phyloP scores from a whole-genome alignment of 129 eudicot genomes.

The Deinandra increscens region DNA sequence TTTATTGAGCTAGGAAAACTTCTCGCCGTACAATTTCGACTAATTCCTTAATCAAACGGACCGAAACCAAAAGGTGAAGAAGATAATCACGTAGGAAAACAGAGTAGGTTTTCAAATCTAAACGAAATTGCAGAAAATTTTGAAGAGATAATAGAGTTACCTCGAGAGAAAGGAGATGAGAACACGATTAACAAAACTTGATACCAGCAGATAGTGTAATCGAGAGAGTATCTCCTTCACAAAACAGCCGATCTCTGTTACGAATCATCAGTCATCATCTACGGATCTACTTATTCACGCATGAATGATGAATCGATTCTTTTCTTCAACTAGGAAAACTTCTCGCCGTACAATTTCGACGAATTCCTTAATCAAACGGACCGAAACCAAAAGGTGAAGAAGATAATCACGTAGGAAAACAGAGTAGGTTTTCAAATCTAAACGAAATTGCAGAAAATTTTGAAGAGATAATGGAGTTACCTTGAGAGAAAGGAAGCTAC shows the following conservation, averaged over 20 bases:
- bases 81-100: slow-evolving; percentile 6
- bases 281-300: slow-evolving; percentile 6
- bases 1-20: background rate
- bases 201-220: background rate
- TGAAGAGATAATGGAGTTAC: background rate
- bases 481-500: slow-evolving; percentile 5
- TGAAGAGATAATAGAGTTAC: background rate
- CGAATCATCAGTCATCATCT: background rate
- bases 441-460: background rate
- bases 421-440: slow-evolving; percentile 1
- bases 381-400: background rate
- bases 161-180: background rate
- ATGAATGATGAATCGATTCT: slow-evolving; percentile 12
- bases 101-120: slow-evolving; percentile 1
- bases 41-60: background rate
- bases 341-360: too few relatives aligned
- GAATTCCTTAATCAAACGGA: background rate
- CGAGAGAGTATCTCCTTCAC: too few relatives aligned
- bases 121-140: background rate
- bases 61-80: background rate
- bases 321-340: background rate
- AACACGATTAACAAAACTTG: too few relatives aligned
- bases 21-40: too few relatives aligned
- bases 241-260: background rate
- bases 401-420: slow-evolving; percentile 6